Base-by-base conservation (phyloP, 495 filamentous ascomycete species). In the Glonium stellatum region DNA sequence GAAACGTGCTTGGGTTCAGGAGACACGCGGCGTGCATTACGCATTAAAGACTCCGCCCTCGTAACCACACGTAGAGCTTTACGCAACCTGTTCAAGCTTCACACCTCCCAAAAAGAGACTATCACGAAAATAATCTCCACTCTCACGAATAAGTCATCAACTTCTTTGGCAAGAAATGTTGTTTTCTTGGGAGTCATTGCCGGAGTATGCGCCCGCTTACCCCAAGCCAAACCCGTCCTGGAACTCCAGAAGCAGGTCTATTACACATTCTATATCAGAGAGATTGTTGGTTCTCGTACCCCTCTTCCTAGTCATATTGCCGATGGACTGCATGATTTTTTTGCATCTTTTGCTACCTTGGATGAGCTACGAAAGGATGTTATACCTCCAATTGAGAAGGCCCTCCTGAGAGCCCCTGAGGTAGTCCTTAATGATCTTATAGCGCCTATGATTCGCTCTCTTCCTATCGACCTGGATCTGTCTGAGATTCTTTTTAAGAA, bases 381-480 rank as follows among this genome's bases (percentile, higher is more conserved):
- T 36, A 76, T 90, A 23, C 90, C 93, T 47, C 77, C 89, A 0
- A 75, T 97, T 5, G 93, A 98, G 64, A 95, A 95, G 71, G 85
- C 87, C 1, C 81, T 98, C 41, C 72, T 98, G 42, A 81, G 93
- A 71, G 84, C 93, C 18, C 93, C 93, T 0, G 93, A 98, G 70
- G 85, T 97, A 36, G 84, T 95, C 12, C 76, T 97, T 25, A 82
- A 84, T 61, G 86, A 87, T 59, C 73, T 97, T 36, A 75, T 96
- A 37, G 78, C 84, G 13, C 79, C 84, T 2, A 74, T 97, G 35
- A 77, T 93, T 62, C 70, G 76, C 5, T 79, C 88, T 21, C 75
- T 97, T 23, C 82, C 91, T 1, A 69, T 75, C 35, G 75, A 76
- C 0, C 76, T 96, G 58, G 92, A 97, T 66, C 78, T 96, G 1